phyloP scores from a whole-genome alignment of 164 flowering plant species.

The Tetrastigma voinierianum region DNA sequence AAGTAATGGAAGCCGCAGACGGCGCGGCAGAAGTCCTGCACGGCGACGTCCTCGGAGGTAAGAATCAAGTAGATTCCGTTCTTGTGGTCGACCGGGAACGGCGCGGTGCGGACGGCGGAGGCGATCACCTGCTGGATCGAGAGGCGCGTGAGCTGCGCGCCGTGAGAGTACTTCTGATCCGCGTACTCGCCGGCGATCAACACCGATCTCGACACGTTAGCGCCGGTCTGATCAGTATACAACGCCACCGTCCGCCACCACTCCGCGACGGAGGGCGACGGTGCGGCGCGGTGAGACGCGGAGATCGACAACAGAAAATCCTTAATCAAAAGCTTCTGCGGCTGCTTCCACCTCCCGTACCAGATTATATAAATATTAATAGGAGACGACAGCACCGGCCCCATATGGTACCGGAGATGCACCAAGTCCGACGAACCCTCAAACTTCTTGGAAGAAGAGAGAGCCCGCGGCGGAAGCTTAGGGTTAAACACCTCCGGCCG shows the following conservation, averaged over 20 bases:
- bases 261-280: slow-evolving; percentile 65
- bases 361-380: slow-evolving; percentile 81
- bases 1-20: slow-evolving; percentile 97
- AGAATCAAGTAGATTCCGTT: slow-evolving; percentile 86
- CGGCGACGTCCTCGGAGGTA: slow-evolving; percentile 63
- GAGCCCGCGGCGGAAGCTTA: slow-evolving; percentile 36
- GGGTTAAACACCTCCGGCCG: slow-evolving; percentile 26
- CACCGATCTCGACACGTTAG: slow-evolving; percentile 63
- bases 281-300: slow-evolving; percentile 23
- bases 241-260: slow-evolving; percentile 88
- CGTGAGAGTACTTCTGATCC: slow-evolving; percentile 68
- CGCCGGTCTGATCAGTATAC: slow-evolving; percentile 92
- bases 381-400: slow-evolving; percentile 79
- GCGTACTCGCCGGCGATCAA: slow-evolving; percentile 64
- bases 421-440: slow-evolving; percentile 91
- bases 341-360: slow-evolving; percentile 75
- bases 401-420: slow-evolving; percentile 89
- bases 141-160: slow-evolving; percentile 64
- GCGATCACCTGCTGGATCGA: slow-evolving; percentile 74
- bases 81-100: slow-evolving; percentile 68
- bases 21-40: slow-evolving; percentile 89
- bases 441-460: slow-evolving; percentile 52
- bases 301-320: slow-evolving; percentile 87
- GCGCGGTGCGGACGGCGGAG: slow-evolving; percentile 50
- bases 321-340: slow-evolving; percentile 62